A percentile compares a stretch with the other conserved stretches of the same genome.
Evolutionary conservation across 371 early-diverging fungal genomes (phyloP).

Genomic region (Thermomucor indicae-seudaticae): DNA sequence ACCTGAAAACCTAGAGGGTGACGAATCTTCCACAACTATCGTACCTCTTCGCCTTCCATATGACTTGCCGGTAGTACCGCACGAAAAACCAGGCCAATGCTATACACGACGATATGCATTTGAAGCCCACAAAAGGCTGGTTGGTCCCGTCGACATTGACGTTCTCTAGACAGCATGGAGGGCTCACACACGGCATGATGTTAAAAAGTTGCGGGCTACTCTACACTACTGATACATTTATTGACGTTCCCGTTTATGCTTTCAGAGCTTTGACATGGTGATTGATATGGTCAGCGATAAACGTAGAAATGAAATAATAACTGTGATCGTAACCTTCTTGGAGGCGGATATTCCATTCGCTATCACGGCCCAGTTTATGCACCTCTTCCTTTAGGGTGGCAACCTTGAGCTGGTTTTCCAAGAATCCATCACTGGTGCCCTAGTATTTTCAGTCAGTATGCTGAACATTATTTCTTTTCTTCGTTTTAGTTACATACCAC

Average conservation of each 20-base stretch:
- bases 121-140: background rate
- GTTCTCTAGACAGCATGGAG: no score
- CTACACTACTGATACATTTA: no score
- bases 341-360: slow-evolving; percentile 58
- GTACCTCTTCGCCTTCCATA: slow-evolving; percentile 53
- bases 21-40: slow-evolving; percentile 20
- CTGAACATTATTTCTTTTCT: no score
- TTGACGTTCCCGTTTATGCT: no score
- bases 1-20: background rate
- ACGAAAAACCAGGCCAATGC: slow-evolving; percentile 17
- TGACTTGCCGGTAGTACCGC: slow-evolving; percentile 53
- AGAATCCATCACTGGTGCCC: slow-evolving; percentile 72
- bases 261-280: slow-evolving; percentile 66
- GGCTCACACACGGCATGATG: no score
- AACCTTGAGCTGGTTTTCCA: slow-evolving; percentile 62
- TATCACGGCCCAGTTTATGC: slow-evolving; percentile 27
- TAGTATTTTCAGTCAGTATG: no score
- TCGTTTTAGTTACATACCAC: slow-evolving; percentile 20
- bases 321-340: slow-evolving; percentile 86
- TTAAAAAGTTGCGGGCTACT: no score
- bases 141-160: background rate
- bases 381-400: slow-evolving; percentile 49
- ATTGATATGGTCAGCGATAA: slow-evolving; percentile 73
- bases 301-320: slow-evolving; percentile 79
- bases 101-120: slow-evolving; percentile 14